phyloP scores from a whole-genome alignment of 2,329 filamentous ascomycete genomes.

The Monilinia vaccinii-corymbosi region DNA sequence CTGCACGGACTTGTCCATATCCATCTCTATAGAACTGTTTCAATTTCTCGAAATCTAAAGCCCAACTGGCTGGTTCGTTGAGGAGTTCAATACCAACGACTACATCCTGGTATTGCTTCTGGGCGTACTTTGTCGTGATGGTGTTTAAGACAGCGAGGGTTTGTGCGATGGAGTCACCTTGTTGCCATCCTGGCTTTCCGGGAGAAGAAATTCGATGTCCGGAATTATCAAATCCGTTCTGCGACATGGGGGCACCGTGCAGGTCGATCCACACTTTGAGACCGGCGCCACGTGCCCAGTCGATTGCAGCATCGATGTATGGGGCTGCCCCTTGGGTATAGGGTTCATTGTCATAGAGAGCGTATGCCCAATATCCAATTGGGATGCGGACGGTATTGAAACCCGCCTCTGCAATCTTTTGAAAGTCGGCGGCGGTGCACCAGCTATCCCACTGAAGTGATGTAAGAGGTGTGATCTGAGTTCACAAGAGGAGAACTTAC shows the following conservation, averaged over 20 bases:
- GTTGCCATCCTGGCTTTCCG: conserved; percentile 33
- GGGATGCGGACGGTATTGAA: conserved; percentile 52
- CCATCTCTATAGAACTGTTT: conserved; percentile 40
- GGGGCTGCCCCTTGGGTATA: conserved; percentile 42
- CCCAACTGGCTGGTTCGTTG: conserved; percentile 40
- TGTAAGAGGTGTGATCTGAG: conserved; percentile 21
- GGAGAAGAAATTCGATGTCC: conserved; percentile 38
- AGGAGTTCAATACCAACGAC: conserved; percentile 48
- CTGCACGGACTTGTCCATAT: conserved; percentile 37
- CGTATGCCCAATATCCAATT: conserved; percentile 51
- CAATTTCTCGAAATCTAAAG: conserved; percentile 29
- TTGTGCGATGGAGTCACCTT: conserved; percentile 38
- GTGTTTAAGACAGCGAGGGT: conserved; percentile 47
- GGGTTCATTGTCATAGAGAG: conserved; percentile 38
- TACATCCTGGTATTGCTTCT: conserved; percentile 44
- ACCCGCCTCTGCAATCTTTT: conserved; percentile 45
- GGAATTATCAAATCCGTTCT: conserved; percentile 56
- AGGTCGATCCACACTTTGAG: conserved; percentile 51
- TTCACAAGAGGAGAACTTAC: conserved; percentile 8
- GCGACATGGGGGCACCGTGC: conserved; percentile 46
- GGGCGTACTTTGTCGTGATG: conserved; percentile 49
- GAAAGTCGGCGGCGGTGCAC: conserved; percentile 38
- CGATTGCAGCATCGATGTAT: conserved; percentile 47
- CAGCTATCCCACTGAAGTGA: conserved; percentile 25
- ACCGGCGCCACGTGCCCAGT: conserved; percentile 43